These are phyloP conservation scores for Labyrinthula sp. DNA, from an alignment of 352 stramenopile species.

Conservation along the genomic window DNA sequence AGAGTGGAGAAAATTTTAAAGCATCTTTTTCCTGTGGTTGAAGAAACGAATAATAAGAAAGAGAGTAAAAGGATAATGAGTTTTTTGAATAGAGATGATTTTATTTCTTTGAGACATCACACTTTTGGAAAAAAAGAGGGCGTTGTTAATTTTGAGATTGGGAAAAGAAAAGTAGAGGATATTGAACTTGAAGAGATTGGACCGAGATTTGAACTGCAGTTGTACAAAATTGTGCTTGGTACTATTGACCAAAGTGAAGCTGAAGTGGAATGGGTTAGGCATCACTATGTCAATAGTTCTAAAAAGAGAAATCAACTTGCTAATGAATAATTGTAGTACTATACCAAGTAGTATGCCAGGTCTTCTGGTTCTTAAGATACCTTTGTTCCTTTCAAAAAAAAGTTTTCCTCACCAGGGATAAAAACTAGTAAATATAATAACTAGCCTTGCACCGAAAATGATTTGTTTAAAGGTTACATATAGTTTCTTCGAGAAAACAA, in stretches of 20 bases:
- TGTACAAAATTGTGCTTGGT: conserved; percentile 84
- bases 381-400: too few relatives aligned
- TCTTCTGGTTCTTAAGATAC: too few relatives aligned
- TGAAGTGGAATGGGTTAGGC: conserved; percentile 95
- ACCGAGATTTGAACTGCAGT: conserved; percentile 90
- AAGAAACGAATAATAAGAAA: conserved; percentile 76
- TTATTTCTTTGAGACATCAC: conserved; percentile 96
- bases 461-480: too few relatives aligned
- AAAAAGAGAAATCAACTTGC: conserved; percentile 77
- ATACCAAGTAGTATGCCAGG: too few relatives aligned
- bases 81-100: conserved; percentile 90
- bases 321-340: too few relatives aligned
- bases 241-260: conserved; percentile 95
- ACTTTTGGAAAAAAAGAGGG: conserved; percentile 75
- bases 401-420: too few relatives aligned
- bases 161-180: conserved; percentile 34
- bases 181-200: conserved; percentile 84
- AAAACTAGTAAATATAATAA: too few relatives aligned
- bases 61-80: conserved; percentile 90
- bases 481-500: too few relatives aligned
- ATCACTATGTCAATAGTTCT: conserved; percentile 98
- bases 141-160: conserved; percentile 35
- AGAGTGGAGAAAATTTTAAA: conserved; percentile 92
- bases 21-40: conserved; percentile 91
- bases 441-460: too few relatives aligned